Evolutionary conservation across 176 grass and related monocot species (phyloP).

Genomic region (Leersia perrieri): DNA sequence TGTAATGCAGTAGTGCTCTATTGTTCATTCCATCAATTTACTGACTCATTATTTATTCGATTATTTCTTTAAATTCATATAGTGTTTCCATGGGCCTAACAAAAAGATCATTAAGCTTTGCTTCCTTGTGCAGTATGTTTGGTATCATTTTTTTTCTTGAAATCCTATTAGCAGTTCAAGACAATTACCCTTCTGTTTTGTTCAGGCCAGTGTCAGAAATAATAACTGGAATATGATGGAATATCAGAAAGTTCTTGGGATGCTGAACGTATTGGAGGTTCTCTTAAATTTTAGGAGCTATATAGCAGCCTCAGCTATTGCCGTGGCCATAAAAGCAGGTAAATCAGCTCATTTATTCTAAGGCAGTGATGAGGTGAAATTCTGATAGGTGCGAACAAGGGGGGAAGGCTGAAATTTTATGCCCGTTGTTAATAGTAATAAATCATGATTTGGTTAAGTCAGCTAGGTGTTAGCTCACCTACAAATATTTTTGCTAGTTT

Average conservation of each 20-base stretch:
- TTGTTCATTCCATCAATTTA: neutral
- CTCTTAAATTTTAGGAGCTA: conserved; percentile 45
- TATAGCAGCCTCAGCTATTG: conserved; percentile 35
- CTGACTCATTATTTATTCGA: neutral
- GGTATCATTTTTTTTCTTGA: neutral
- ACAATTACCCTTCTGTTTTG: conserved; percentile 31
- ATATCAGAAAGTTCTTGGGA: conserved; percentile 39
- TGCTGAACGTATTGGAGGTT: conserved; percentile 46
- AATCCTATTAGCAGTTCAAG: conserved; percentile 28
- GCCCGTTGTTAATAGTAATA: neutral
- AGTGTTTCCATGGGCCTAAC: neutral
- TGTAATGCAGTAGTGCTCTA: neutral
- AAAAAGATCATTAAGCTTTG: neutral
- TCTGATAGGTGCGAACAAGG: neutral
- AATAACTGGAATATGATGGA: conserved; percentile 22
- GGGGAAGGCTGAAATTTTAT: neutral
- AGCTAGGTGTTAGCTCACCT: conserved; percentile 1
- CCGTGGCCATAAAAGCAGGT: conserved; percentile 46
- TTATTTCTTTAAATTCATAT: neutral
- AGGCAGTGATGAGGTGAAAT: neutral
- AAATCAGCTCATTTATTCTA: neutral
- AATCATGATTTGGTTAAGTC: neutral
- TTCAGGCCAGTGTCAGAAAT: conserved; percentile 43
- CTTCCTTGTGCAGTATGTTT: neutral
- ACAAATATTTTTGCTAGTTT: neutral